These are phyloP conservation scores for Sesbania bispinosa DNA, from an alignment of 306 rosid species.

Conservation along the genomic window DNA sequence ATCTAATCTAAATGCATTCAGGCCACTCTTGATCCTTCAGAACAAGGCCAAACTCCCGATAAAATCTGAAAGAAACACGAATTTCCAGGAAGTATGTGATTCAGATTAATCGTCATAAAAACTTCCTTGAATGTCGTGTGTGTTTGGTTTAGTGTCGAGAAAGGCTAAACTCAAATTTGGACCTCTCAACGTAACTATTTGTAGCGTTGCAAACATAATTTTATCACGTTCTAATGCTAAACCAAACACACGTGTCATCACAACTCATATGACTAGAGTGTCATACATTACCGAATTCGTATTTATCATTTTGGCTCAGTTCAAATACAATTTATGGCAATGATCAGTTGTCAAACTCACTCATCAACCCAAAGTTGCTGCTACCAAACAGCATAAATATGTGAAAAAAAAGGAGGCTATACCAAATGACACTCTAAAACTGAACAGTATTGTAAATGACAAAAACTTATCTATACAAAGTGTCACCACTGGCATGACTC, in stretches of 20 bases:
- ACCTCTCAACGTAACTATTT: too few species aligned
- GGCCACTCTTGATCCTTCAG: neutral
- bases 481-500: neutral
- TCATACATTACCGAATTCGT: neutral
- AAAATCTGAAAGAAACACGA: neutral
- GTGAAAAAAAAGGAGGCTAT: neutral
- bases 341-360: neutral
- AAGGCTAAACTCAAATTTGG: too few species aligned
- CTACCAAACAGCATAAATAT: slow-evolving; percentile 1
- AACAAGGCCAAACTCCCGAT: neutral
- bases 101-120: neutral
- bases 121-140: neutral
- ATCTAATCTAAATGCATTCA: slow-evolving; percentile 1
- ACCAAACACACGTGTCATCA: too few species aligned
- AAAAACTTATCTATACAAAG: neutral
- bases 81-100: neutral
- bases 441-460: neutral
- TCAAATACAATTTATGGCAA: neutral
- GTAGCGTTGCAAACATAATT: too few species aligned
- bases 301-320: slow-evolving; percentile 3
- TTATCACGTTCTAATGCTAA: too few species aligned
- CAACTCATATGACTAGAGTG: neutral
- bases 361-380: slow-evolving; percentile 14
- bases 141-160: too few species aligned
- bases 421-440: neutral